Conservation (phyloP, 306 rosid genomes). For the Hylodesmum podocarpum region DNA sequence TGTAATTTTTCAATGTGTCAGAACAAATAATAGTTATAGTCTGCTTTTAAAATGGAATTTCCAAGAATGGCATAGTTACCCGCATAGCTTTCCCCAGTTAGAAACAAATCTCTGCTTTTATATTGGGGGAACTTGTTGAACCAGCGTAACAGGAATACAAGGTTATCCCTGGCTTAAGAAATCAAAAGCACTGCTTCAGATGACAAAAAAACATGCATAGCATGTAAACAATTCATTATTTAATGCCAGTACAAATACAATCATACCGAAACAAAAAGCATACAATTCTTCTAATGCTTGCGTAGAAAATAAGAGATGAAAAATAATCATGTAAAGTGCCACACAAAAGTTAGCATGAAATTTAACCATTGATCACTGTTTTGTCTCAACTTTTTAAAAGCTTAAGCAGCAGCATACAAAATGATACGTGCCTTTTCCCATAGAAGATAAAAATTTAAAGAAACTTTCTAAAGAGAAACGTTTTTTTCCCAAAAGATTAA, state of each 20-base stretch:
- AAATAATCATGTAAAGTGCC: conserved; percentile 34
- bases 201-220: conserved; percentile 1
- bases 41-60: conserved; percentile 6
- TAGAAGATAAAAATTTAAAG: conserved; percentile 34
- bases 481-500: conserved; percentile 17
- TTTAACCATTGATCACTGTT: conserved; percentile 38
- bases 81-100: conserved; percentile 78
- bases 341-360: conserved; percentile 26
- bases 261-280: conserved; percentile 17
- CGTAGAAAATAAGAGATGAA: conserved; percentile 16
- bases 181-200: conserved; percentile 41
- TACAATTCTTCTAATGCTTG: conserved; percentile 13
- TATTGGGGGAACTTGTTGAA: conserved; percentile 68
- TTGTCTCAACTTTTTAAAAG: conserved; percentile 37
- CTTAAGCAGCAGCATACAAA: conserved; percentile 35
- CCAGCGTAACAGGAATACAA: conserved; percentile 63
- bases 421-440: conserved; percentile 31
- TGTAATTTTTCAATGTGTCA: background rate
- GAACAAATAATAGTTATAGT: background rate
- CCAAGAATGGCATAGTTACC: conserved; percentile 41
- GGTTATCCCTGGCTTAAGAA: conserved; percentile 69
- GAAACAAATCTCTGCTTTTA: conserved; percentile 51
- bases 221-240: background rate
- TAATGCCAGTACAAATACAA: background rate
- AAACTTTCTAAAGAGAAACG: conserved; percentile 25